Conservation (phyloP, 192 early-diverging fungal species). For the Thamnidium elegans region DNA sequence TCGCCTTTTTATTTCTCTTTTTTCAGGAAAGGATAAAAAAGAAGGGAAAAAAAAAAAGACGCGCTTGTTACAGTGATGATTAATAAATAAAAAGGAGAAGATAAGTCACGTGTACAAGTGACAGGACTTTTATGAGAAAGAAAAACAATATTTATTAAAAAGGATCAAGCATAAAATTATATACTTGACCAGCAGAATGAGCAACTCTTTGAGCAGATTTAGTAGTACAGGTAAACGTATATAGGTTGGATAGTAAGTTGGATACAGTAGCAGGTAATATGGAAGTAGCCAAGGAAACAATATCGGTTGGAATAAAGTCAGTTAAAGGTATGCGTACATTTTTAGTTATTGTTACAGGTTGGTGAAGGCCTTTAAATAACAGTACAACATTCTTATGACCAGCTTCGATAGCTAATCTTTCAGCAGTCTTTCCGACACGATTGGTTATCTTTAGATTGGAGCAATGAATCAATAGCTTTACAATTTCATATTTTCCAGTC, state of each 20-base stretch:
- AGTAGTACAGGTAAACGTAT: constrained; percentile 9
- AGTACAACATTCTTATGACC: constrained; percentile 10
- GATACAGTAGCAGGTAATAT: neutral
- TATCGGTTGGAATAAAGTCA: constrained; percentile 13
- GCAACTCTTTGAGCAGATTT: constrained; percentile 6
- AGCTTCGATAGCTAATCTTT: constrained; percentile 16
- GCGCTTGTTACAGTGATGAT: neutral
- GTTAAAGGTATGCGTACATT: constrained; percentile 7
- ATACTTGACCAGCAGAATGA: constrained; percentile 22
- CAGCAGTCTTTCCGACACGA: constrained; percentile 22
- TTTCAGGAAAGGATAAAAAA: neutral
- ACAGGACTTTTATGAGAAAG: neutral
- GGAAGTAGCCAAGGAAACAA: neutral
- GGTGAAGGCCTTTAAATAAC: neutral
- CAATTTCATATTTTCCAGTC: constrained; percentile 45
- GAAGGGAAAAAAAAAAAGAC: neutral
- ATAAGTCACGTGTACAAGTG: neutral
- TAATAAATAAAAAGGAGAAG: neutral
- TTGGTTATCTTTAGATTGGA: constrained; percentile 27
- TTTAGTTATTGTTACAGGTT: neutral
- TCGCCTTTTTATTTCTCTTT: too few relatives aligned
- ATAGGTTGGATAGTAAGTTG: constrained; percentile 4
- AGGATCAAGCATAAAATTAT: constrained; percentile 29
- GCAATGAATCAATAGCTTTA: constrained; percentile 40
- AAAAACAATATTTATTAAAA: constrained; percentile 5